These are phyloP conservation scores for Jaapia argillacea DNA, from an alignment of 768 basidiomycete genomes.

Conservation along the genomic window DNA sequence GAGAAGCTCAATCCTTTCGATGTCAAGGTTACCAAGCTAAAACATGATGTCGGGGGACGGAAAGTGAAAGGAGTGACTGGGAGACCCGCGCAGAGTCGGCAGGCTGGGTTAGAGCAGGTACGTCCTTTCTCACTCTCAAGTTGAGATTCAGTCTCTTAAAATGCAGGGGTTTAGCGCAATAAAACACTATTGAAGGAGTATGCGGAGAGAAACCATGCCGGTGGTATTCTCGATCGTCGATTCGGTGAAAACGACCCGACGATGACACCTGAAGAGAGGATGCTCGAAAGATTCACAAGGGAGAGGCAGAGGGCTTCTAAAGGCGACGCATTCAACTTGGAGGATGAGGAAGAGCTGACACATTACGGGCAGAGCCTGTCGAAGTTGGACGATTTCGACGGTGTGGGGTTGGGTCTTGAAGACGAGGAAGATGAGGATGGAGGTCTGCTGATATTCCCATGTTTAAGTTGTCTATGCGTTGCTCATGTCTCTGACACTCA, in stretches of 20 bases:
- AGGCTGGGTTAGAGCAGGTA: conserved; percentile 85
- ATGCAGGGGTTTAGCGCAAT: conserved; percentile 48
- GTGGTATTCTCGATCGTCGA: conserved; percentile 86
- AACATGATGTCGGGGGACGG: conserved; percentile 87
- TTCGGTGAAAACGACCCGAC: conserved; percentile 94
- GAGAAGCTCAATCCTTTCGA: conserved; percentile 91
- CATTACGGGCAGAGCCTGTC: conserved; percentile 88
- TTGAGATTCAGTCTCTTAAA: neutral
- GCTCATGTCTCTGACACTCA: conserved; percentile 11
- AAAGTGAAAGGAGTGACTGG: conserved; percentile 78
- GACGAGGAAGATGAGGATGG: conserved; percentile 46
- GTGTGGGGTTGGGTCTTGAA: conserved; percentile 48
- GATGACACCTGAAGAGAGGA: conserved; percentile 92
- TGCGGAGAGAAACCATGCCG: conserved; percentile 69
- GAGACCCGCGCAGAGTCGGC: conserved; percentile 79
- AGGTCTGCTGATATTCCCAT: conserved; percentile 10
- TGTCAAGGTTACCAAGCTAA: conserved; percentile 81
- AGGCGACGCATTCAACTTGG: conserved; percentile 77
- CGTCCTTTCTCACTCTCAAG: conserved; percentile 12
- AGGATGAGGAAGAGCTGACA: conserved; percentile 85
- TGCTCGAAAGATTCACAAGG: conserved; percentile 91
- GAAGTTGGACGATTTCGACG: conserved; percentile 77
- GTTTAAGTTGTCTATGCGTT: neutral
- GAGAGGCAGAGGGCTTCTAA: conserved; percentile 78
- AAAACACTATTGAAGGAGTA: conserved; percentile 85